Evolutionary conservation across 202 grass and related monocot genomes (phyloP).

Genomic region (Eragrostis tef): DNA sequence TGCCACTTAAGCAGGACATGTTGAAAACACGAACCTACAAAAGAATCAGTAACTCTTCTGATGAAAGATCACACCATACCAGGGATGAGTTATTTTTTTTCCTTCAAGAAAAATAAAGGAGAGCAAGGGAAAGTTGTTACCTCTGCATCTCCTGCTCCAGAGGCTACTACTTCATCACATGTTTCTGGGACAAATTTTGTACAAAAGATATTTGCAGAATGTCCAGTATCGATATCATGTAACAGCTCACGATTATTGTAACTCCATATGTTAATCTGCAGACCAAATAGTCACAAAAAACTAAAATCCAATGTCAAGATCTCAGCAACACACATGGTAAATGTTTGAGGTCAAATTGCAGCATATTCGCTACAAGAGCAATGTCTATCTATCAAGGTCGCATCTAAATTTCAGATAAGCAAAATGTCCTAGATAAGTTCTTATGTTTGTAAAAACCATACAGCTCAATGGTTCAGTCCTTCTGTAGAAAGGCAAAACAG

Average conservation of each 20-base stretch:
- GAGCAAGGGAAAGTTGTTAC: slow-evolving; percentile 43
- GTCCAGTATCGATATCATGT: slow-evolving; percentile 86
- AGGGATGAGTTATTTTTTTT: background rate
- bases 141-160: slow-evolving; percentile 91
- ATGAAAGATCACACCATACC: slow-evolving; percentile 9
- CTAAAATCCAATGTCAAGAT: slow-evolving; percentile 11
- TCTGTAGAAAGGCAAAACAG: background rate
- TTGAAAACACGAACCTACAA: slow-evolving; percentile 93
- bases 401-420: background rate
- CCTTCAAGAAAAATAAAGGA: background rate
- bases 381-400: slow-evolving; percentile 18
- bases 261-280: slow-evolving; percentile 96
- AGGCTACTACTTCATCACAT: slow-evolving; percentile 86
- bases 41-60: slow-evolving; percentile 49
- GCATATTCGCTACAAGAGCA: background rate
- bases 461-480: background rate
- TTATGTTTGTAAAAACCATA: background rate
- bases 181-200: slow-evolving; percentile 91
- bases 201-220: slow-evolving; percentile 94
- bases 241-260: slow-evolving; percentile 64
- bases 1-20: slow-evolving; percentile 73
- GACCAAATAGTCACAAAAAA: slow-evolving; percentile 26
- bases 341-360: background rate
- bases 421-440: background rate
- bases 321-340: slow-evolving; percentile 38